phyloP scores from a whole-genome alignment of 2,329 filamentous ascomycete species.

The Pezicula neosporulosa region DNA sequence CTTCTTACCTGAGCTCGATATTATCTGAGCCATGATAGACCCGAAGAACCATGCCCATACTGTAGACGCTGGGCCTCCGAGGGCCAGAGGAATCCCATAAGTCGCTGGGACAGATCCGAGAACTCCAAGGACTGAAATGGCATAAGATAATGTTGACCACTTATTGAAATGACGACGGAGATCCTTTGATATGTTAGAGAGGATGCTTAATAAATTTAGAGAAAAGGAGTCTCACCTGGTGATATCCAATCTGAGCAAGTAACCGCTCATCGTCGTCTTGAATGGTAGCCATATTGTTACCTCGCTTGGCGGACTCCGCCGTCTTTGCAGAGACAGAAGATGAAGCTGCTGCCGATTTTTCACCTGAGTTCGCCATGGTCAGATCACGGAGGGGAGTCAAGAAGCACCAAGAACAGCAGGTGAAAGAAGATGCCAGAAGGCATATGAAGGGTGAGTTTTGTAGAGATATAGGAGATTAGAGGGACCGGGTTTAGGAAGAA shows the following conservation, averaged over 20 bases:
- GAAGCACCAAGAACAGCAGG: no score
- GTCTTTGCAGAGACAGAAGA: not conserved
- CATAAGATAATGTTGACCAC: slow-evolving; percentile 65
- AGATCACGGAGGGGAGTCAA: not conserved
- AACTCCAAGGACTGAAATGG: slow-evolving; percentile 62
- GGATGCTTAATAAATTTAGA: not conserved
- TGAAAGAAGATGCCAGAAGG: no score
- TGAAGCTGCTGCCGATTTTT: not conserved
- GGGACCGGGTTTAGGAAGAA: no score
- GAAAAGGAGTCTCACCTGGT: slow-evolving; percentile 44
- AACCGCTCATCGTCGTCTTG: slow-evolving; percentile 56
- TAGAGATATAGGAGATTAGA: no score
- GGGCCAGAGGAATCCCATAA: slow-evolving; percentile 52
- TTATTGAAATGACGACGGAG: slow-evolving; percentile 60
- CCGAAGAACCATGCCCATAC: slow-evolving; percentile 66
- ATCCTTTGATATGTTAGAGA: slow-evolving; percentile 39
- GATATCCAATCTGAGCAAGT: slow-evolving; percentile 59
- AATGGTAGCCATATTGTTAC: slow-evolving; percentile 42
- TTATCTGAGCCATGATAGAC: slow-evolving; percentile 60
- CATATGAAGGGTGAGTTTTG: no score
- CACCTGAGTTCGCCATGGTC: not conserved
- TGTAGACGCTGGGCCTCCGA: slow-evolving; percentile 59
- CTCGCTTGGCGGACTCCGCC: not conserved
- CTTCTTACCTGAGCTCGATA: slow-evolving; percentile 51
- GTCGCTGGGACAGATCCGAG: slow-evolving; percentile 64